These are phyloP conservation scores for Microcera coccophila DNA, from an alignment of 2,329 filamentous ascomycete species.

Conservation along the genomic window DNA sequence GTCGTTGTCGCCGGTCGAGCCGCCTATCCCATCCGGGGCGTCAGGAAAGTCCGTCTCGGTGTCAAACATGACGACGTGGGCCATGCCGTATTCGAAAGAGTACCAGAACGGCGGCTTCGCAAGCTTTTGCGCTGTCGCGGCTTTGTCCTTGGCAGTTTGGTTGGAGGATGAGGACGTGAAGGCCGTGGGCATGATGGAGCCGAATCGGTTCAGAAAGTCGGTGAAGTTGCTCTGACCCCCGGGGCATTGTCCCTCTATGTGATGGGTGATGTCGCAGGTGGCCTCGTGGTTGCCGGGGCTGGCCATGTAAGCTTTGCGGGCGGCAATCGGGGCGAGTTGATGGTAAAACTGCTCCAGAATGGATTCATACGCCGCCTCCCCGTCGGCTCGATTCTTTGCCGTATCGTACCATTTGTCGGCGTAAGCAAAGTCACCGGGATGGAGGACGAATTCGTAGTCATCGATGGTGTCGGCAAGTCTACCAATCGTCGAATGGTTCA, in stretches of 20 bases:
- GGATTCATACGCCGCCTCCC: slow-evolving; percentile 50
- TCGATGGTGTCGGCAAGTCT: slow-evolving; percentile 48
- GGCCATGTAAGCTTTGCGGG: slow-evolving; percentile 48
- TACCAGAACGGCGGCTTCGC: slow-evolving; percentile 24
- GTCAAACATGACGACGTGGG: slow-evolving; percentile 33
- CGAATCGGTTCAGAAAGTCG: slow-evolving; percentile 55
- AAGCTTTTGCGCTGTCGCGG: slow-evolving; percentile 41
- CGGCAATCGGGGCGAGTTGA: slow-evolving; percentile 40
- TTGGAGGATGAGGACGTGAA: slow-evolving; percentile 48
- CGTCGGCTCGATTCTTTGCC: slow-evolving; percentile 43
- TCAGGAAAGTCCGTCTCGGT: slow-evolving; percentile 28
- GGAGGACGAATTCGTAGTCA: slow-evolving; percentile 53
- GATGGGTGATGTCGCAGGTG: slow-evolving; percentile 43
- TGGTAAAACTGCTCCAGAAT: slow-evolving; percentile 55
- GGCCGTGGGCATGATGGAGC: slow-evolving; percentile 47
- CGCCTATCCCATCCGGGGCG: slow-evolving; percentile 28
- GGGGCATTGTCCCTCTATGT: slow-evolving; percentile 38
- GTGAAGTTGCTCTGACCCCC: slow-evolving; percentile 58
- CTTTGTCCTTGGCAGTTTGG: slow-evolving; percentile 38
- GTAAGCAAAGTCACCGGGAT: slow-evolving; percentile 55
- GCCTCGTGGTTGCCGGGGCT: slow-evolving; percentile 56
- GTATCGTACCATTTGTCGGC: slow-evolving; percentile 55
- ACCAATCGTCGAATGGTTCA: slow-evolving; percentile 58
- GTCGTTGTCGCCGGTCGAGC: slow-evolving; percentile 32
- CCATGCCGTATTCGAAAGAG: slow-evolving; percentile 29